Conservation (phyloP, 257 asterid genomes). For the Penstemon davidsonii region DNA sequence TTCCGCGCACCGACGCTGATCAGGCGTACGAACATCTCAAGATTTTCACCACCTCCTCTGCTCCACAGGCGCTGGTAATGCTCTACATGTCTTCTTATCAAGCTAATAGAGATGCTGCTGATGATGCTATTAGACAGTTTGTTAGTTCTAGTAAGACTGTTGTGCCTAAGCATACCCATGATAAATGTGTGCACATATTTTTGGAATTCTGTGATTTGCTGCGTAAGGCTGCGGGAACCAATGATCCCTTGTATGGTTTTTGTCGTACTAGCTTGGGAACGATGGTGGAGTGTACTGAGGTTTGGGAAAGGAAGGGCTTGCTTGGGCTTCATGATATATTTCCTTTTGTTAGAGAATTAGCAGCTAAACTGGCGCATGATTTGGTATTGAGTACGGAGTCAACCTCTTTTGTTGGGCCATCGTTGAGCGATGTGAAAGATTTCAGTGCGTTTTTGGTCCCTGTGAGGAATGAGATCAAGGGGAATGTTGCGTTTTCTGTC, state of each 20-base stretch:
- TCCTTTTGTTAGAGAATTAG: conserved; percentile 60
- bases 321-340: conserved; percentile 52
- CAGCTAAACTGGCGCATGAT: conserved; percentile 41
- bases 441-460: conserved; percentile 49
- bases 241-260: conserved; percentile 46
- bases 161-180: conserved; percentile 34
- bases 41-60: conserved; percentile 59
- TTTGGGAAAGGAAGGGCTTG: conserved; percentile 27
- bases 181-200: conserved; percentile 48
- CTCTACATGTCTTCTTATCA: conserved; percentile 56
- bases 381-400: conserved; percentile 29
- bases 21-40: conserved; percentile 49
- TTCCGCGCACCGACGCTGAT: conserved; percentile 30
- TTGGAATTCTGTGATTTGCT: conserved; percentile 64
- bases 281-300: conserved; percentile 37
- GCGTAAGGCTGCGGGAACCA: conserved; percentile 40
- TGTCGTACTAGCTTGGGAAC: conserved; percentile 59
- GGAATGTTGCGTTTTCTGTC: conserved; percentile 28
- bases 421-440: conserved; percentile 46
- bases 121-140: conserved; percentile 60
- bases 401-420: conserved; percentile 26
- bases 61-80: conserved; percentile 72
- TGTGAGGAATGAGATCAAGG: conserved; percentile 36
- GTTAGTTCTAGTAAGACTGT: conserved; percentile 38
- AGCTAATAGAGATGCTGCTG: conserved; percentile 45